phyloP scores from a whole-genome alignment of 148 eudicot genomes.

The Gaultheria prostrata region DNA sequence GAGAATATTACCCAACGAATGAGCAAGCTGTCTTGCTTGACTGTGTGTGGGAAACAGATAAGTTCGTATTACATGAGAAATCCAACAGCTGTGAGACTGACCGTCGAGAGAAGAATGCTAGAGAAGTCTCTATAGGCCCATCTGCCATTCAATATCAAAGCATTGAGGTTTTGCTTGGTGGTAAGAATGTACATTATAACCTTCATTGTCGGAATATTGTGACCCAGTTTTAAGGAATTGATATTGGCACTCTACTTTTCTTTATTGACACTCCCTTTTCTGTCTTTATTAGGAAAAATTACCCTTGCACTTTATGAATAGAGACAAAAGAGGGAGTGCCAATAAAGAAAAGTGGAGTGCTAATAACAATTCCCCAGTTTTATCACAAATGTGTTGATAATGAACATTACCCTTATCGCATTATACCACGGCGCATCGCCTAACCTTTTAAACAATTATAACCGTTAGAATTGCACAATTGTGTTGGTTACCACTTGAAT shows the following conservation, averaged over 20 bases:
- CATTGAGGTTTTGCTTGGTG: conserved; percentile 62
- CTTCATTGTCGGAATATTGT: neutral
- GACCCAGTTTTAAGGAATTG: neutral
- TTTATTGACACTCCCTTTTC: too few species aligned
- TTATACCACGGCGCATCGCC: neutral
- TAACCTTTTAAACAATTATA: neutral
- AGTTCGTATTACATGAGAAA: conserved; percentile 61
- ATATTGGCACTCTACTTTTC: too few species aligned
- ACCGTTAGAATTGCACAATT: neutral
- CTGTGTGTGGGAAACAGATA: conserved; percentile 74
- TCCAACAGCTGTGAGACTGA: conserved; percentile 22
- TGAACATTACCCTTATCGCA: neutral
- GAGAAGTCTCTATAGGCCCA: conserved; percentile 26
- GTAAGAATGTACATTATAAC: conserved; percentile 32
- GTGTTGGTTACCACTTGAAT: neutral
- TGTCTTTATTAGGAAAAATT: too few species aligned
- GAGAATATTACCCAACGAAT: conserved; percentile 78
- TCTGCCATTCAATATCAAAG: conserved; percentile 49
- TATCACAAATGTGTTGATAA: neutral
- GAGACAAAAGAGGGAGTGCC: too few species aligned
- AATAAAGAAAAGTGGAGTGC: too few species aligned
- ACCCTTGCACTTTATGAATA: too few species aligned
- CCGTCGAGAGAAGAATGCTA: conserved; percentile 31
- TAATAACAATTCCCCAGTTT: too few species aligned
- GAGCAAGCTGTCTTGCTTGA: conserved; percentile 49